phyloP scores from a whole-genome alignment of 306 rosid species.

The Hippophae gyantsensis region DNA sequence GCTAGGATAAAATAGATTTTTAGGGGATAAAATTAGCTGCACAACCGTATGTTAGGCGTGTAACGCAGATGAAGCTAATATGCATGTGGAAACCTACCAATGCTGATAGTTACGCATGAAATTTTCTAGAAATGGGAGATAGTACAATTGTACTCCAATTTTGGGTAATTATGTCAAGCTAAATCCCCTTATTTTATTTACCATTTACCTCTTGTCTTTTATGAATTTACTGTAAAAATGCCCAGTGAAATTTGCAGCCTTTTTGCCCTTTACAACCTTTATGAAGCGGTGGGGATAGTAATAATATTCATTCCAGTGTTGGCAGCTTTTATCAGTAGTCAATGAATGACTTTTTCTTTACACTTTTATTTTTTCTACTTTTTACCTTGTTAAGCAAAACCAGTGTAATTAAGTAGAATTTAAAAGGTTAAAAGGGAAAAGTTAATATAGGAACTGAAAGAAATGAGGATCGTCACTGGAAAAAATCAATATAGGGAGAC shows the following conservation, averaged over 20 bases:
- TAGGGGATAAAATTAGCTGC: too few relatives aligned
- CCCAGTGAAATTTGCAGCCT: not conserved
- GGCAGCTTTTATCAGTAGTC: not conserved
- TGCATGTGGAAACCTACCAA: not conserved
- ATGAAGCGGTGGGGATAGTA: too few relatives aligned
- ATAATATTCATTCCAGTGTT: not conserved
- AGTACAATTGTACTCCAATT: not conserved
- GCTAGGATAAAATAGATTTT: too few relatives aligned
- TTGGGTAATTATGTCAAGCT: not conserved
- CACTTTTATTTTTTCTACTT: too few relatives aligned
- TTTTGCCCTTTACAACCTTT: not conserved
- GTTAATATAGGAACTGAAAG: constrained; percentile 34
- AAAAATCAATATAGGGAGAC: constrained; percentile 19
- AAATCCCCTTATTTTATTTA: not conserved
- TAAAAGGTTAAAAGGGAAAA: constrained; percentile 18
- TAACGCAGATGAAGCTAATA: not conserved
- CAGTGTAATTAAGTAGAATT: not conserved
- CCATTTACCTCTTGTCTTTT: not conserved
- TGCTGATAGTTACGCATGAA: constrained; percentile 1
- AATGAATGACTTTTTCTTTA: not conserved
- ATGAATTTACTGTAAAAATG: not conserved
- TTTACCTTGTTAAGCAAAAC: not conserved
- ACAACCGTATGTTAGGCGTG: not conserved
- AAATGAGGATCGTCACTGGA: constrained; percentile 34
- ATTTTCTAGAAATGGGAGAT: not conserved